Evolutionary conservation across 768 basidiomycete genomes (phyloP).

Genomic region (Rhizopogon sp.): DNA sequence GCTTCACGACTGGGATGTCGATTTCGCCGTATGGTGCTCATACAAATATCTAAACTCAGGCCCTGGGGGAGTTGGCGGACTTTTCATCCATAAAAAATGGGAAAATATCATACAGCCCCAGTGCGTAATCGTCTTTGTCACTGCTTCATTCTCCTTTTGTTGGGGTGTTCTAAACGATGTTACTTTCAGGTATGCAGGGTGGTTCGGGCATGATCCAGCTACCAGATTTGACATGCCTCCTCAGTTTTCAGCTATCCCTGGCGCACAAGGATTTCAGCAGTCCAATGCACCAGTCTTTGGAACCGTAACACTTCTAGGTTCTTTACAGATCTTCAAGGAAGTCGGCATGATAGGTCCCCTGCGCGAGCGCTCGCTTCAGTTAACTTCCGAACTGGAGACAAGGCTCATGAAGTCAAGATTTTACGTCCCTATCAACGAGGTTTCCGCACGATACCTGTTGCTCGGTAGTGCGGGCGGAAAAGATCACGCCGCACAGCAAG

Average conservation of each 20-base stretch:
- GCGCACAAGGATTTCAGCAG: constrained; percentile 94
- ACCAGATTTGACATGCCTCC: constrained; percentile 92
- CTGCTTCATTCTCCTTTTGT: constrained; percentile 3
- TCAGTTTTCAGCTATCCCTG: constrained; percentile 74
- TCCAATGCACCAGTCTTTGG: constrained; percentile 89
- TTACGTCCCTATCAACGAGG: constrained; percentile 45
- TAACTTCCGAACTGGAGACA: constrained; percentile 70
- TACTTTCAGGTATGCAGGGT: constrained; percentile 73
- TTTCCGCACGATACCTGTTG: constrained; percentile 24
- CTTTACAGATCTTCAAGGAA: constrained; percentile 73
- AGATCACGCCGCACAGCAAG: constrained; percentile 10
- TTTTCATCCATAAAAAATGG: constrained; percentile 87
- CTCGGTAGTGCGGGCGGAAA: constrained; percentile 17
- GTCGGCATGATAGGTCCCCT: constrained; percentile 71
- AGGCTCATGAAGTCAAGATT: constrained; percentile 57
- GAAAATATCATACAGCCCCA: constrained; percentile 54
- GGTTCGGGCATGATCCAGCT: constrained; percentile 92
- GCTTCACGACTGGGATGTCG: constrained; percentile 90
- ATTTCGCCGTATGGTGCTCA: constrained; percentile 98
- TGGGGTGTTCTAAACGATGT: constrained; percentile 11
- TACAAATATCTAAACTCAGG: constrained; percentile 98
- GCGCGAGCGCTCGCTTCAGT: constrained; percentile 59
- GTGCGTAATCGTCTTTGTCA: constrained; percentile 35
- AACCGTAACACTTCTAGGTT: constrained; percentile 76
- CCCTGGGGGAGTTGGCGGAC: constrained; percentile 94